These are phyloP conservation scores for Fusarium coicis DNA, from an alignment of 2,329 filamentous ascomycete species.

Conservation along the genomic window DNA sequence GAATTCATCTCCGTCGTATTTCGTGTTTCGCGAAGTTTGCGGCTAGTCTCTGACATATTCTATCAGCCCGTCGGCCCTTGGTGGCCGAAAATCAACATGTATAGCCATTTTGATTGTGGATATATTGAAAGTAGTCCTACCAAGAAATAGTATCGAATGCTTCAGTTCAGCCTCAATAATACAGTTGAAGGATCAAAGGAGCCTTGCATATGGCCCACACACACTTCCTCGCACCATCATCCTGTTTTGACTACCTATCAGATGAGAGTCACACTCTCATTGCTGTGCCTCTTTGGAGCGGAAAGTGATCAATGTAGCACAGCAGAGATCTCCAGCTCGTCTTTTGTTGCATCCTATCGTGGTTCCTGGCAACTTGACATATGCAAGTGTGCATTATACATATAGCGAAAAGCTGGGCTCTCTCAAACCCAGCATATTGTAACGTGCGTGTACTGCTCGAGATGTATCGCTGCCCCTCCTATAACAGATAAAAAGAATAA, in stretches of 20 bases:
- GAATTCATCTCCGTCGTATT: neutral
- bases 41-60: neutral
- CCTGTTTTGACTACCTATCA: neutral
- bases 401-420: constrained; percentile 8
- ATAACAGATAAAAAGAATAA: constrained; percentile 11
- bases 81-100: neutral
- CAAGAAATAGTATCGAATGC: neutral
- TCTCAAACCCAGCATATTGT: neutral
- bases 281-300: neutral
- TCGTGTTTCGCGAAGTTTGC: constrained; percentile 3
- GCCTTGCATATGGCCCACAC: constrained; percentile 10
- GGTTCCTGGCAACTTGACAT: neutral
- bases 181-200: constrained; percentile 1
- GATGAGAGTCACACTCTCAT: neutral
- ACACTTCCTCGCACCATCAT: constrained; percentile 21
- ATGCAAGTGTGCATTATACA: neutral
- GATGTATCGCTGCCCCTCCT: neutral
- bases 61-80: neutral
- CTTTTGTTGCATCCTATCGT: neutral
- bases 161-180: constrained; percentile 1
- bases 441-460: neutral
- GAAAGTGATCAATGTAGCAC: neutral
- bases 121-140: neutral
- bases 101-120: neutral
- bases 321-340: neutral